Conservation (phyloP, 345 rosid genomes). For the Moringa oleifera region DNA sequence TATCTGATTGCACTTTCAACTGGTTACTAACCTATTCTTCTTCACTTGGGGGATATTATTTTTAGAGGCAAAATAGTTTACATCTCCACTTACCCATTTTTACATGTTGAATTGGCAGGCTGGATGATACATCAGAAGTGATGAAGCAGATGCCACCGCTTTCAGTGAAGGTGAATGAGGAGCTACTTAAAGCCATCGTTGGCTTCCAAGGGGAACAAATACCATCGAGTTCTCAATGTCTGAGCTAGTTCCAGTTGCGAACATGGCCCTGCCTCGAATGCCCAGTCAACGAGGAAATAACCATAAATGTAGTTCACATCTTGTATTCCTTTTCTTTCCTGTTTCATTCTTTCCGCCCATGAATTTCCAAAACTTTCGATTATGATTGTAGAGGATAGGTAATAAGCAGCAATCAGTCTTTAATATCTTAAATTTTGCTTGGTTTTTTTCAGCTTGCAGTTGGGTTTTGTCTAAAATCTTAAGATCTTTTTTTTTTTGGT, state of each 20-base stretch:
- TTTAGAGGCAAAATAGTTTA: too few relatives aligned
- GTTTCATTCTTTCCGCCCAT: too few relatives aligned
- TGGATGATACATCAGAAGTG: conserved; percentile 44
- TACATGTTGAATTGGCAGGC: conserved; percentile 33
- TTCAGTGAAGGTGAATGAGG: conserved; percentile 48
- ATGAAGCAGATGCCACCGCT: conserved; percentile 80
- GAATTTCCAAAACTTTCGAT: too few relatives aligned
- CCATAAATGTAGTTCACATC: conserved; percentile 7
- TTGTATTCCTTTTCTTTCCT: not conserved
- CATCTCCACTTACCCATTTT: not conserved
- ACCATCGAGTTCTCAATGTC: conserved; percentile 14
- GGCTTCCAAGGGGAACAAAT: conserved; percentile 20
- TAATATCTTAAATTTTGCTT: too few relatives aligned
- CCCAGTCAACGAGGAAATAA: not conserved
- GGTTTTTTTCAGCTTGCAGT: too few relatives aligned
- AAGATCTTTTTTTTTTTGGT: too few relatives aligned
- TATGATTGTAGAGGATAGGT: too few relatives aligned
- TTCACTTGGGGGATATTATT: not conserved
- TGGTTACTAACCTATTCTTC: not conserved
- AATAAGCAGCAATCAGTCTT: too few relatives aligned
- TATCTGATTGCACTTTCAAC: not conserved
- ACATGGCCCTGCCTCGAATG: too few relatives aligned
- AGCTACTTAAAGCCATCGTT: conserved; percentile 42
- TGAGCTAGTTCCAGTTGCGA: not conserved
- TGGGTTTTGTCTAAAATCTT: too few relatives aligned